Evolutionary conservation across 306 rosid genomes (phyloP), one percentile per base, ranked within the genome.

Genomic region (Cicer judaicum): DNA sequence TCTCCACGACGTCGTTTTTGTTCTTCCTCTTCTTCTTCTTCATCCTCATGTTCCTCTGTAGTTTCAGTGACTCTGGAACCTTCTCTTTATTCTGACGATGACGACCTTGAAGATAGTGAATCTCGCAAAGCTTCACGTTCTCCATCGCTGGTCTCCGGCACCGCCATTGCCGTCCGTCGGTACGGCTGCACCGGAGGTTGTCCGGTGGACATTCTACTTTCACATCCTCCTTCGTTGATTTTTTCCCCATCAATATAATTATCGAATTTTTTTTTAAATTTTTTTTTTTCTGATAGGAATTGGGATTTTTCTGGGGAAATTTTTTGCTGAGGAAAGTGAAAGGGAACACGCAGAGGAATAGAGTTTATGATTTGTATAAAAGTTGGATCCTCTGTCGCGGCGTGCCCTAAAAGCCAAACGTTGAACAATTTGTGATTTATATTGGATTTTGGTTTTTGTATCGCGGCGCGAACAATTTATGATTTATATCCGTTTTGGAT

Each of bases 81-180:
- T 86, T 87, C 83, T 89, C 93, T 73, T 83, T 89, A 81, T 66
- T 68, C 86, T 95, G 99, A 0, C 98, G 89, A 78, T 84, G 97
- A 11, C 86, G 93, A 9, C 96, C 96, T 75, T 95, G 99, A 10
- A 86, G 89, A 56, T 89, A 86, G 84, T 95, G 99, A 86, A 86
- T 81, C 84, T 95, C 97, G 85, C 99, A 95, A 8, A 95, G 91
- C 86, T 92, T 95, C 83, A 92, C 71, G 76, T 89, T 76, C 18
- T 83, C 90, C 97, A 76, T 89, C 48, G 86, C 99, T 66, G 36
- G 36, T 29, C 86, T 81, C 74, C 98, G 83, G 88, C 99, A 95
- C 80, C 98, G 91, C 99, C 99, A 95, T 90, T 87, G 81, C 78
- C 90, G 85, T 7, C 99, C 99, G 84, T 95, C 99, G 4, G 93